Evolutionary conservation across 208 protist species (phyloP).

Genomic region (Wallacemonas rigidus): DNA sequence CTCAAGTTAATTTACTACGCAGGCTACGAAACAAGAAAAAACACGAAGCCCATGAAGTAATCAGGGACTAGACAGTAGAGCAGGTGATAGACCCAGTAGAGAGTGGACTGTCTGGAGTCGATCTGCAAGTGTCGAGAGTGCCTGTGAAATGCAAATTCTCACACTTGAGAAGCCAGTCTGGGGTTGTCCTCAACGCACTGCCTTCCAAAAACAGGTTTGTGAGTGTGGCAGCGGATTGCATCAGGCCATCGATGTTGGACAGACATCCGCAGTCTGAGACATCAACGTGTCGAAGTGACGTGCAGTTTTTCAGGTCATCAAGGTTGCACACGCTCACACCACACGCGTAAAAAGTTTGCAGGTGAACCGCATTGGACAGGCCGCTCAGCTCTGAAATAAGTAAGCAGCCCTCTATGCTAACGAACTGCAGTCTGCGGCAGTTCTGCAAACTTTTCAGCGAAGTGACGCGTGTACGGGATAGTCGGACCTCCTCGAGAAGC

Average conservation of each 20-base stretch:
- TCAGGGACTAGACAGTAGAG: too few relatives aligned
- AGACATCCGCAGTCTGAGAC: neutral
- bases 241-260: neutral
- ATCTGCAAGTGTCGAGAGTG: too few relatives aligned
- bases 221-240: neutral
- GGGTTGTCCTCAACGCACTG: neutral
- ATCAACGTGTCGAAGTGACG: neutral
- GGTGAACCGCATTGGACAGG: neutral
- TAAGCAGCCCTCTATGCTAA: conserved; percentile 11
- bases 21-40: too few relatives aligned
- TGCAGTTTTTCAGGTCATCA: conserved; percentile 1
- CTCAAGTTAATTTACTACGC: too few relatives aligned
- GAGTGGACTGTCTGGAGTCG: too few relatives aligned
- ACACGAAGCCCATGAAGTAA: too few relatives aligned
- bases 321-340: neutral
- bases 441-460: conserved; percentile 1
- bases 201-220: neutral
- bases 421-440: neutral
- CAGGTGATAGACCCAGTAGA: too few relatives aligned
- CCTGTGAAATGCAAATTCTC: too few relatives aligned
- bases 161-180: too few relatives aligned
- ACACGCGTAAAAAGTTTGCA: conserved; percentile 6
- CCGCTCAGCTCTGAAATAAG: neutral
- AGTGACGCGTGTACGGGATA: neutral
- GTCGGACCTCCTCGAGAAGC: neutral